Base-by-base conservation (phyloP, 164 flowering plant species). In the Stephania japonica region DNA sequence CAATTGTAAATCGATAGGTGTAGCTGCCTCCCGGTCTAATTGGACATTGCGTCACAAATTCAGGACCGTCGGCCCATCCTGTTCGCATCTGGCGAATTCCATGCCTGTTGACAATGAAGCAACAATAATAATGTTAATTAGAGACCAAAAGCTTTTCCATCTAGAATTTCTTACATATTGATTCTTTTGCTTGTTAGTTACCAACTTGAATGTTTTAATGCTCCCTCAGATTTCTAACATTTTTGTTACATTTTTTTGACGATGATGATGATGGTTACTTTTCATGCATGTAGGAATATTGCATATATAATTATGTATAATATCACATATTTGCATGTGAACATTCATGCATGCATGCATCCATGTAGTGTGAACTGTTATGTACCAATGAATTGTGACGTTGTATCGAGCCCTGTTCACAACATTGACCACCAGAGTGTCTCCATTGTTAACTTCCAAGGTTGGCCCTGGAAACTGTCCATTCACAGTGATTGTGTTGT, bases 61-160 rank as follows among this genome's bases (percentile, higher is more conserved):
- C 89, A 1, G 99, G 97, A 12, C 99, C 99, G 72, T 94, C 99
- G 3, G 98, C 99, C 99, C 99, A 94, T 75, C 87, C 95, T 1
- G 87, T 90, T 69, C 97, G 62, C 77, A 90, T 72, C 77, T 92
- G 97, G 12, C 90, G 83, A 42, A 94, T 69, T 38, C 98, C 98
- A 72, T 94, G 94, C 94, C 94, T 86, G 25, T 8, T 11, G 82
- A 72, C 8, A 7, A n/a, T 67, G 27, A 13, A 27, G 5, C 12
- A 49, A 23, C 42, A 62, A 66, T 68, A 66, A 66, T 14, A 18
- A 65, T 16, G 14, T 65, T 2, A 65, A 32, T 6, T 1, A 63
- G 32, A 63, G 14, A 63, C 32, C 26, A 63, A 27, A 63, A 63
- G 12, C 32, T 24, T 23, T 2, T 63, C 27, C 8, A 47, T 3